phyloP scores from a whole-genome alignment of 495 filamentous ascomycete genomes.

The Trichoderma gamsii region DNA sequence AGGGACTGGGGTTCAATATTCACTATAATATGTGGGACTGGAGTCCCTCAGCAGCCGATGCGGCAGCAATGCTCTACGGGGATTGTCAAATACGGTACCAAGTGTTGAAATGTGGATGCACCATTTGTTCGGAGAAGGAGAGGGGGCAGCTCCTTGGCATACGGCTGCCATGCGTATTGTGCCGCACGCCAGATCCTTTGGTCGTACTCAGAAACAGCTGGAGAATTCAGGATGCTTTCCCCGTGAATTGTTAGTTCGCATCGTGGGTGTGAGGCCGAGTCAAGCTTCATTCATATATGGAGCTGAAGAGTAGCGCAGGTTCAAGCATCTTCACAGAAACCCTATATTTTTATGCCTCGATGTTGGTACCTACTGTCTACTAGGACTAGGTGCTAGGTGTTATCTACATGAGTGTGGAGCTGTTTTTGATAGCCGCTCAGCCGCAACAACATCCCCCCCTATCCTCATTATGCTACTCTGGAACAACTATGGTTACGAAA shows the following conservation, averaged over 20 bases:
- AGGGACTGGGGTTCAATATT: not conserved
- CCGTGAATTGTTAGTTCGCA: not conserved
- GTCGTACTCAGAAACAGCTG: not conserved
- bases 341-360: not conserved
- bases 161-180: not conserved
- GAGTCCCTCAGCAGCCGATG: not conserved
- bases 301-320: too few relatives aligned
- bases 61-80: not conserved
- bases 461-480: not conserved
- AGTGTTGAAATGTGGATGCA: not conserved
- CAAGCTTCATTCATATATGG: conserved; percentile 2
- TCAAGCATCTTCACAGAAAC: not conserved
- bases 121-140: not conserved
- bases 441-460: not conserved
- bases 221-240: not conserved
- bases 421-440: not conserved
- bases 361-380: not conserved
- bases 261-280: not conserved
- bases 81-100: not conserved
- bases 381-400: not conserved
- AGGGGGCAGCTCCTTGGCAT: not conserved
- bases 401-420: not conserved
- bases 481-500: not conserved
- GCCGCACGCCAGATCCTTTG: not conserved
- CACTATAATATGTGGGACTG: conserved; percentile 2